Conservation (phyloP, 495 filamentous ascomycete species). For the Podospora tetraspora region DNA sequence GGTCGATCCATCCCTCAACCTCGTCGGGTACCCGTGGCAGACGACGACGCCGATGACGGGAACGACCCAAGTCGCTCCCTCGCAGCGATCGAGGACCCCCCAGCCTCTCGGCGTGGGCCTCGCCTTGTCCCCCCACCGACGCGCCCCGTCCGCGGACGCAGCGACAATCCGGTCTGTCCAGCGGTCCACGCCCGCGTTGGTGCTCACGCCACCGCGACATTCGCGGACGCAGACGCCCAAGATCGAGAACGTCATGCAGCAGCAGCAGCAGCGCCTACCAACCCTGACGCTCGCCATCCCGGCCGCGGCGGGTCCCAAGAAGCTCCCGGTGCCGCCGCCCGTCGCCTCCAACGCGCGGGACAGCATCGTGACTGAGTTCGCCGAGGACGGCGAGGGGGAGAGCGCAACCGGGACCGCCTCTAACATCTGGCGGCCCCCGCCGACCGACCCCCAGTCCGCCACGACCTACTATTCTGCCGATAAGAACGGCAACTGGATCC, state of each 20-base stretch:
- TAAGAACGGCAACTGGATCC: conserved; percentile 43
- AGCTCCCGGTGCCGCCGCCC: not conserved
- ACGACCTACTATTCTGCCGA: conserved; percentile 40
- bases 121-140: conserved; percentile 28
- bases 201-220: conserved; percentile 18
- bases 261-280: conserved; percentile 16
- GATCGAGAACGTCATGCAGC: conserved; percentile 17
- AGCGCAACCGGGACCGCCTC: conserved; percentile 24
- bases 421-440: conserved; percentile 38
- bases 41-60: conserved; percentile 21
- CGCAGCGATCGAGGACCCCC: conserved; percentile 17
- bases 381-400: conserved; percentile 41
- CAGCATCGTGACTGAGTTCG: conserved; percentile 44
- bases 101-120: conserved; percentile 38
- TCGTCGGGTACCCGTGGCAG: conserved; percentile 23
- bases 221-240: conserved; percentile 17
- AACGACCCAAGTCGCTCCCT: not conserved
- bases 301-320: conserved; percentile 2
- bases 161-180: not conserved
- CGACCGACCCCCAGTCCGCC: conserved; percentile 34
- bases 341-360: conserved; percentile 25
- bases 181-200: conserved; percentile 15
- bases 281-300: conserved; percentile 33
- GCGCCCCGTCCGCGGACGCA: conserved; percentile 1
- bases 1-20: conserved; percentile 24